phyloP scores from a whole-genome alignment of 148 eudicot genomes.

The Rhododendron ovatum region DNA sequence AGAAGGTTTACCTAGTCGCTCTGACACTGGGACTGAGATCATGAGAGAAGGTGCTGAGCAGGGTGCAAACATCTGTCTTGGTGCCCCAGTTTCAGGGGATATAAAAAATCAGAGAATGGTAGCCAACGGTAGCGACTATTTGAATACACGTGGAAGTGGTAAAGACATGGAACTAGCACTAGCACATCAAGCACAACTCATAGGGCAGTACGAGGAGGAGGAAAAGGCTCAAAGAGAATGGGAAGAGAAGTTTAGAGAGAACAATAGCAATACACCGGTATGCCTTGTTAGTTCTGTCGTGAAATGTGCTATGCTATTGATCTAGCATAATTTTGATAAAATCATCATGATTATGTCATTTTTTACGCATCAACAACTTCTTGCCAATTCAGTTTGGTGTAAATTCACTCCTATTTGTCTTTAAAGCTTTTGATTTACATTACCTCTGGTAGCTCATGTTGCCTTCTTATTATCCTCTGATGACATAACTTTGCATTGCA shows the following conservation, averaged over 20 bases:
- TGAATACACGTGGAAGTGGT: slow-evolving; percentile 20
- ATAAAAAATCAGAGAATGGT: slow-evolving; percentile 21
- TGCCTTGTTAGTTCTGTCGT: slow-evolving; percentile 11
- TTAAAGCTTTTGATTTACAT: background rate
- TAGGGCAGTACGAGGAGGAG: slow-evolving; percentile 63
- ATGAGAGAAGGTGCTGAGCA: slow-evolving; percentile 21
- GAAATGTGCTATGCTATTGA: slow-evolving; percentile 6
- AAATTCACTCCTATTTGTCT: background rate
- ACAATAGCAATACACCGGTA: slow-evolving; percentile 50
- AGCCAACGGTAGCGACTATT: slow-evolving; percentile 17
- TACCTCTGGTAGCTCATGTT: background rate
- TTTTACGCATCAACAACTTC: background rate
- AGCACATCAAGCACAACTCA: slow-evolving; percentile 65
- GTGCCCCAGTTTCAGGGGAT: slow-evolving; percentile 20
- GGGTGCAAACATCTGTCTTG: slow-evolving; percentile 13
- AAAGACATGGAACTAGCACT: slow-evolving; percentile 70
- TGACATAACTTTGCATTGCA: background rate
- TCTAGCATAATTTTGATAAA: background rate
- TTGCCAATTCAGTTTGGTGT: background rate
- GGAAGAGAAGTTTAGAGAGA: slow-evolving; percentile 78
- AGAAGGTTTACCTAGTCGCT: slow-evolving; percentile 19
- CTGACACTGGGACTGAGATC: slow-evolving; percentile 24
- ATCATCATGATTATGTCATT: background rate
- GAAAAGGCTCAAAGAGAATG: slow-evolving; percentile 90
- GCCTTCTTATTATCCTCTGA: background rate